Evolutionary conservation across 2,329 filamentous ascomycete genomes (phyloP).

Genomic region (Diplodia corticola): DNA sequence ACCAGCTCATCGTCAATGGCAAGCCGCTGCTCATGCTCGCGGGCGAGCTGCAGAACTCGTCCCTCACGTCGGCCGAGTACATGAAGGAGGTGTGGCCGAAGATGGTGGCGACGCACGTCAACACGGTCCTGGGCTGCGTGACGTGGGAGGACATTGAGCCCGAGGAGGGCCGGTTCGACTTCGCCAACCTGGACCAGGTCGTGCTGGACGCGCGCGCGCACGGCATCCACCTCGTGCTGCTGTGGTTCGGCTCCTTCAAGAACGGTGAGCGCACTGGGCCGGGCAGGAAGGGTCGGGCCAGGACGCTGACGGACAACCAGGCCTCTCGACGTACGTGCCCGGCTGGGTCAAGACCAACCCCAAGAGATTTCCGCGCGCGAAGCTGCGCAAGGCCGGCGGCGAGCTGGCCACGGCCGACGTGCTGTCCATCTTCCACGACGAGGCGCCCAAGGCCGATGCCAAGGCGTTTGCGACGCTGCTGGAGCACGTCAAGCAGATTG

Average conservation of each 20-base stretch:
- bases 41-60: conserved; percentile 52
- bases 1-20: conserved; percentile 48
- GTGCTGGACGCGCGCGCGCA: conserved; percentile 42
- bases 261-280: conserved; percentile 39
- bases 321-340: conserved; percentile 42
- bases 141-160: conserved; percentile 53
- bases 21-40: conserved; percentile 48
- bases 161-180: conserved; percentile 46
- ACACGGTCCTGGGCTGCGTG: conserved; percentile 49
- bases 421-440: conserved; percentile 42
- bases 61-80: conserved; percentile 46
- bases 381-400: conserved; percentile 32
- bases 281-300: conserved; percentile 18
- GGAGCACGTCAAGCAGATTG: conserved; percentile 46
- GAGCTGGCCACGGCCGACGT: conserved; percentile 35
- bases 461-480: conserved; percentile 44
- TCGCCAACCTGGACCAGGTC: conserved; percentile 44
- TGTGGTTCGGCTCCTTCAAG: conserved; percentile 54
- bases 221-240: conserved; percentile 43
- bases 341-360: conserved; percentile 41
- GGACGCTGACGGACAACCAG: conserved; percentile 23
- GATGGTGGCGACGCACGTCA: conserved; percentile 44
- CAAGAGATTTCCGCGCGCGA: conserved; percentile 35
- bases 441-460: conserved; percentile 39
- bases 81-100: conserved; percentile 50